Percentiles rank a stretch among this genome's conserved stretches.
Conservation (phyloP, 345 rosid genomes). For the Conringia planisiliqua region DNA sequence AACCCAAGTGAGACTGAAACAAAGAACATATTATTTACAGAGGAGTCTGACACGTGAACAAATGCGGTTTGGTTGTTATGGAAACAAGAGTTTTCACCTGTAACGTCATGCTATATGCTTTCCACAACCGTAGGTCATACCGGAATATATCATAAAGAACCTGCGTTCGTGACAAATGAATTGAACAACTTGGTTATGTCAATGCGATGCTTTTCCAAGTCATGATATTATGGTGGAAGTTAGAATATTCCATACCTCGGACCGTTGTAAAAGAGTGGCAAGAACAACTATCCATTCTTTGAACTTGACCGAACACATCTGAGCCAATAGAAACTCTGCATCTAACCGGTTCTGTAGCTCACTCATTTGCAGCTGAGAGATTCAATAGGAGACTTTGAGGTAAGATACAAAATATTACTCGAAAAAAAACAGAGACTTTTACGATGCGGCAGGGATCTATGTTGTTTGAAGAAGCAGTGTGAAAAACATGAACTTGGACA, state of each 20-base stretch:
- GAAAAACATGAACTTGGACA: not conserved
- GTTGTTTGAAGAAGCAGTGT: not conserved
- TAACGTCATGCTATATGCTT: conserved; percentile 77
- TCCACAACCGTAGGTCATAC: conserved; percentile 74
- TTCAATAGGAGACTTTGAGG: not conserved
- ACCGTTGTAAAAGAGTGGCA: conserved; percentile 83
- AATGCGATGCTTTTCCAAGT: not conserved
- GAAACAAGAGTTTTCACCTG: conserved; percentile 43
- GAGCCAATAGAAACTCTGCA: conserved; percentile 95
- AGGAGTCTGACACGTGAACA: not conserved
- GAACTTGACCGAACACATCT: conserved; percentile 98
- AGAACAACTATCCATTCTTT: conserved; percentile 99
- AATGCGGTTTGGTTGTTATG: not conserved
- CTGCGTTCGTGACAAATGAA: conserved; percentile 33
- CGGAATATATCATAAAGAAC: conserved; percentile 87
- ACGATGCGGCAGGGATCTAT: not conserved
- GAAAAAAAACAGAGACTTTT: not conserved
- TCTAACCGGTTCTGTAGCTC: conserved; percentile 88
- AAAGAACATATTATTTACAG: not conserved
- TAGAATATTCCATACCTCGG: conserved; percentile 54
- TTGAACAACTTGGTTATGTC: not conserved
- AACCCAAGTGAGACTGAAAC: conserved; percentile 58
- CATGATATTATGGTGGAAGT: not conserved
- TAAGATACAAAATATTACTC: not conserved
- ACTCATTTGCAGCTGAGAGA: conserved; percentile 86